These are phyloP conservation scores for Tylopilus sp. DNA, from an alignment of 1,284 basidiomycete genomes.

Conservation along the genomic window DNA sequence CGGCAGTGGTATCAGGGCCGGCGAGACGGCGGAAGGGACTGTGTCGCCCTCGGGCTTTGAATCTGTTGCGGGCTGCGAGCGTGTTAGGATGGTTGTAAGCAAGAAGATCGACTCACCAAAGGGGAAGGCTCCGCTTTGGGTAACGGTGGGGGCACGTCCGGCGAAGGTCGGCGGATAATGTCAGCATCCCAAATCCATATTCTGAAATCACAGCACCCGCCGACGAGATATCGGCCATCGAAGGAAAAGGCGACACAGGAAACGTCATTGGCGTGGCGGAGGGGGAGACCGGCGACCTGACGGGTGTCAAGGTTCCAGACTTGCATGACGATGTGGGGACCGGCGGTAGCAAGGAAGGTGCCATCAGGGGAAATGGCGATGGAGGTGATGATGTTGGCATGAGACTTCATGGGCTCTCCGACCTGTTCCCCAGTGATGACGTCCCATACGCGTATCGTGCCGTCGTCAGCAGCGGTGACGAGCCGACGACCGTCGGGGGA, in stretches of 20 bases:
- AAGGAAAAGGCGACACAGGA: slow-evolving; percentile 30
- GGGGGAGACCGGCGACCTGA: slow-evolving; percentile 18
- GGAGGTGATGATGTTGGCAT: slow-evolving; percentile 30
- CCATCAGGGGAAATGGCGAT: slow-evolving; percentile 33
- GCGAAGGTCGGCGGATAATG: slow-evolving; percentile 18
- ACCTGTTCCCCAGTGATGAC: slow-evolving; percentile 26
- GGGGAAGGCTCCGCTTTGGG: slow-evolving; percentile 8
- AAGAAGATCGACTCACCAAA: slow-evolving; percentile 10
- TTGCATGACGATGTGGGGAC: slow-evolving; percentile 29
- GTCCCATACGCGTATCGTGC: slow-evolving; percentile 32
- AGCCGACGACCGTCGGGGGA: slow-evolving; percentile 27
- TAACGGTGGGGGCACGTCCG: slow-evolving; percentile 5
- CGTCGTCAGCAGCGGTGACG: slow-evolving; percentile 29
- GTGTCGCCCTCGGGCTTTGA: slow-evolving; percentile 4
- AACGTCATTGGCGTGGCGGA: slow-evolving; percentile 31
- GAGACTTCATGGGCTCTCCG: slow-evolving; percentile 32
- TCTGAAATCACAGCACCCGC: slow-evolving; percentile 31
- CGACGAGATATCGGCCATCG: slow-evolving; percentile 29
- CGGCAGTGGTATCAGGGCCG: slow-evolving; percentile 23
- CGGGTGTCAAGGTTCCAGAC: slow-evolving; percentile 29
- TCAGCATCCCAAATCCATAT: slow-evolving; percentile 33
- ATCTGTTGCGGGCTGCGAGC: slow-evolving; percentile 10
- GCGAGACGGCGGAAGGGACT: slow-evolving; percentile 8
- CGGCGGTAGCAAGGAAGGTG: slow-evolving; percentile 30
- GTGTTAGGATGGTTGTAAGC: slow-evolving; percentile 3